Percentiles rank a stretch among this genome's conserved stretches.
Evolutionary conservation across 2,329 filamentous ascomycete species (phyloP).

Genomic region (Scorias spongiosa): DNA sequence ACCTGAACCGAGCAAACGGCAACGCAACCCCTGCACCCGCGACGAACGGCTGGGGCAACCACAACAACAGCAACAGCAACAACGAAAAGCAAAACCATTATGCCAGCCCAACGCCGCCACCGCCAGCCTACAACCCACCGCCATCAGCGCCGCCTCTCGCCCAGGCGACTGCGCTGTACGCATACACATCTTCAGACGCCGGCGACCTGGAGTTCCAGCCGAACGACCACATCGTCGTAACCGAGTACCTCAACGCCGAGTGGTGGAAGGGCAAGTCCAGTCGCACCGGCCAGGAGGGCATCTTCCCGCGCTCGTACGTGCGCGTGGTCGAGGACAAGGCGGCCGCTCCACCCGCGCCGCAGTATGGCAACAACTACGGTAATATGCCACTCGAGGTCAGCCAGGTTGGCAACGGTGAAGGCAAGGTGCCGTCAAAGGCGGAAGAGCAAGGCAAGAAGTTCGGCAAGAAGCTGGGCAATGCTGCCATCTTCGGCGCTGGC

Average conservation of each 20-base stretch:
- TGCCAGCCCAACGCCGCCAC: constrained; percentile 35
- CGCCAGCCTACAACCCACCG: constrained; percentile 35
- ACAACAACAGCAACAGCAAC: constrained; percentile 19
- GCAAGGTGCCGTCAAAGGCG: constrained; percentile 45
- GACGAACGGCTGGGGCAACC: constrained; percentile 9
- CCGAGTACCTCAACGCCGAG: constrained; percentile 88
- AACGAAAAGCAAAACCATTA: constrained; percentile 10
- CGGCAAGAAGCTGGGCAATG: constrained; percentile 81
- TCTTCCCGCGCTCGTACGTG: constrained; percentile 90
- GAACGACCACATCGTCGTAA: constrained; percentile 65
- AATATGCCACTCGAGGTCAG: constrained; percentile 66
- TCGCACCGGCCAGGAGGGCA: constrained; percentile 71
- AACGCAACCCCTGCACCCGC: constrained; percentile 7
- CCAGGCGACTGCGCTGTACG: constrained; percentile 67
- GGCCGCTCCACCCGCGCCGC: constrained; percentile 23
- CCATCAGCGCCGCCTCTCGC: constrained; percentile 45
- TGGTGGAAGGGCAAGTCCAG: constrained; percentile 91
- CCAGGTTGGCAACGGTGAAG: constrained; percentile 30
- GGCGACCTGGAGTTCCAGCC: constrained; percentile 70
- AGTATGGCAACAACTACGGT: constrained; percentile 39
- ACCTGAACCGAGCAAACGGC: constrained; percentile 20
- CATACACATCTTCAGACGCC: constrained; percentile 63
- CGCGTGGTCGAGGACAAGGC: constrained; percentile 51
- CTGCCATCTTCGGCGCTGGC: constrained; percentile 82
- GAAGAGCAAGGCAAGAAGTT: constrained; percentile 76